These are phyloP conservation scores for Aureobasidium subglaciale DNA, from an alignment of 2,329 filamentous ascomycete species.

Conservation along the genomic window DNA sequence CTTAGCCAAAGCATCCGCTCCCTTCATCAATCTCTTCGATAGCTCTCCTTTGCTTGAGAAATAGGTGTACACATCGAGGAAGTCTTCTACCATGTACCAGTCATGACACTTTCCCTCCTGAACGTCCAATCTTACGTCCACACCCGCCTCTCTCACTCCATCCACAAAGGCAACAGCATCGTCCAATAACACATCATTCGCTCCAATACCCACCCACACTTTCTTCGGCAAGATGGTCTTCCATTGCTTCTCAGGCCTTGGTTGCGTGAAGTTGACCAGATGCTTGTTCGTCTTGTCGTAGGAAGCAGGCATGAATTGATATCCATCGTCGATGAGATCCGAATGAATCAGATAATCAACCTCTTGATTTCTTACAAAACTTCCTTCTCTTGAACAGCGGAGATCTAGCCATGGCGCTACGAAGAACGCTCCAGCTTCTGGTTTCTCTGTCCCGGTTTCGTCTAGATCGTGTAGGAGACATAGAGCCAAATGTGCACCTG, in stretches of 20 bases:
- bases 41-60: neutral
- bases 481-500: no score
- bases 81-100: neutral
- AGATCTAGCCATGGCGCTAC: no score
- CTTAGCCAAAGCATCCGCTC: neutral
- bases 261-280: constrained; percentile 5
- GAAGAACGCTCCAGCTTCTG: no score
- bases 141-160: neutral
- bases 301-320: no score
- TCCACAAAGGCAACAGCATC: constrained; percentile 9
- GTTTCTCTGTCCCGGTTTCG: no score
- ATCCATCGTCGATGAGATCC: no score
- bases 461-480: no score
- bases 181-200: constrained; percentile 4
- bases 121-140: neutral
- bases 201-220: constrained; percentile 8
- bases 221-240: constrained; percentile 8
- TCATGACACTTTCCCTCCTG: constrained; percentile 1
- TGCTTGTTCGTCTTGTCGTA: no score
- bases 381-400: no score
- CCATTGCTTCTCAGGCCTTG: neutral
- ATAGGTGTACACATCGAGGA: neutral
- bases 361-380: no score
- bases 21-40: neutral
- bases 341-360: no score